phyloP scores from a whole-genome alignment of 352 stramenopile species.

The Stramenopiles sp. region DNA sequence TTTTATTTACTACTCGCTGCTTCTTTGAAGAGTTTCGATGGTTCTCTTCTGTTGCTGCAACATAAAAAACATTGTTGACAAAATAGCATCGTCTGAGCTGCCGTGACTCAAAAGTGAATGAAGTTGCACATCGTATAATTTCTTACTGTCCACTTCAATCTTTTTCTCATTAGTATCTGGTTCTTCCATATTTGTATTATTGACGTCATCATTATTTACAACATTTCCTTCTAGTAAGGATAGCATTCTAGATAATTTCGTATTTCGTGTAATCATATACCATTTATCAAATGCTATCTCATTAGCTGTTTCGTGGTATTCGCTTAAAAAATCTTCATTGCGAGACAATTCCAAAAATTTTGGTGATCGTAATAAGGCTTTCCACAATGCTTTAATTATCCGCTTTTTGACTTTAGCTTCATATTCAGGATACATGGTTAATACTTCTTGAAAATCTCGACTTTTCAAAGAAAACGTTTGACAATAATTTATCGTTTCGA shows the following conservation, averaged over 20 bases:
- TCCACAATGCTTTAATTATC: not conserved
- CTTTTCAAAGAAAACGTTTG: not conserved
- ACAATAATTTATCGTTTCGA: not conserved
- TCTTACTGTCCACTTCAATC: no score
- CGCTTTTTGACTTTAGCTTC: not conserved
- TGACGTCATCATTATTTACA: no score
- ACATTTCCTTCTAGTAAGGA: no score
- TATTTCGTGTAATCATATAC: not conserved
- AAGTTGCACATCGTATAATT: no score
- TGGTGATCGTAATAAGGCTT: not conserved
- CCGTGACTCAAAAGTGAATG: no score
- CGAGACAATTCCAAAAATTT: not conserved
- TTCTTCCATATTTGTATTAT: no score
- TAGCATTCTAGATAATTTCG: not conserved
- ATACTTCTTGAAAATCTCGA: not conserved
- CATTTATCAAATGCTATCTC: not conserved
- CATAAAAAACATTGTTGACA: no score
- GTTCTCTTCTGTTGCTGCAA: no score
- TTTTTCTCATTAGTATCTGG: no score
- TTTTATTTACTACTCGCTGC: no score
- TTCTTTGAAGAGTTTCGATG: no score
- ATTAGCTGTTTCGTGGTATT: not conserved
- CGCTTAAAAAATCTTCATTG: not conserved
- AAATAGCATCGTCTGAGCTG: no score
- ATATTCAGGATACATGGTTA: not conserved